A percentile compares a stretch with the other conserved stretches of the same genome.
Conservation (phyloP, 208 protist species). For the Crithidia fasciculata region DNA sequence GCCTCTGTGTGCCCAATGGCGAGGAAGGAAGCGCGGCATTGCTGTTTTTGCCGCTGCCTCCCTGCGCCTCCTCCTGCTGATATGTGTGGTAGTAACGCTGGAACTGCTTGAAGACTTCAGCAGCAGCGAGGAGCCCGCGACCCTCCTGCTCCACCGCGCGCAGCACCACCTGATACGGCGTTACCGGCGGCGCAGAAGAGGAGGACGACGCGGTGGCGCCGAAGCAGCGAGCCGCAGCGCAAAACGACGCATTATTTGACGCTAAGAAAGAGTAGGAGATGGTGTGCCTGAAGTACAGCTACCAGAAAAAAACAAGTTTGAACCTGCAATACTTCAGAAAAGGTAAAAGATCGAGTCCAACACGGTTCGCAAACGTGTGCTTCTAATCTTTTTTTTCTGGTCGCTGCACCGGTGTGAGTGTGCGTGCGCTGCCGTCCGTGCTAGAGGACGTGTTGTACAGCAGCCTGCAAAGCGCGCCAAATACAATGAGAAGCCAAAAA, state of each 20-base stretch:
- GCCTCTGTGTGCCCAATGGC: neutral
- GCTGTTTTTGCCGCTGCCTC: neutral
- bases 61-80: constrained; percentile 17
- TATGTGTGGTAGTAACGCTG: constrained; percentile 57
- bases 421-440: no score
- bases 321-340: neutral
- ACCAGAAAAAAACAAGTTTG: neutral
- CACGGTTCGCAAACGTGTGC: no score
- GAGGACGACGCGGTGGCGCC: neutral
- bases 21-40: neutral
- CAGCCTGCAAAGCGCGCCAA: no score
- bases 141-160: constrained; percentile 58
- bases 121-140: constrained; percentile 65
- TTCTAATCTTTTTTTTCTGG: neutral
- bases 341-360: neutral
- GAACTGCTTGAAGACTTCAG: constrained; percentile 78
- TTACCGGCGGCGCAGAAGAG: neutral
- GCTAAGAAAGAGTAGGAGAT: no score
- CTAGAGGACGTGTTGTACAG: no score
- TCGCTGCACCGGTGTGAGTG: no score
- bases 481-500: no score
- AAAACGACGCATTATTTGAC: constrained; percentile 12
- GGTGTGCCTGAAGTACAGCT: no score
- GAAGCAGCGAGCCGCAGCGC: neutral
- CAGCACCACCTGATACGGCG: constrained; percentile 71